Conservation (phyloP, 495 filamentous ascomycete species). For the Hypoxylon fragiforme region DNA sequence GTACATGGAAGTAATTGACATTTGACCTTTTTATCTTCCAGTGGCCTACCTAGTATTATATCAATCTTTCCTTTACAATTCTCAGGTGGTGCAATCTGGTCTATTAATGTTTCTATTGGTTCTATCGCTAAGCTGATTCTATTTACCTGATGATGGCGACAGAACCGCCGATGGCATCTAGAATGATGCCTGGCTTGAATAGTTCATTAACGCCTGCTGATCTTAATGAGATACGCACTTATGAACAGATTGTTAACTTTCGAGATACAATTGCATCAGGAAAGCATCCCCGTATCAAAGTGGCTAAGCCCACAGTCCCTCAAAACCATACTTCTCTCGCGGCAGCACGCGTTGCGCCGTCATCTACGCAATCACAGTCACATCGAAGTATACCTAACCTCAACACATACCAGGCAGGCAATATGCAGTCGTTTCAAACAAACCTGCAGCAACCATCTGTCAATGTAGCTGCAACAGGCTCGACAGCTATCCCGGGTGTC, state of each 20-base stretch:
- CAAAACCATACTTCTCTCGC: constrained; percentile 41
- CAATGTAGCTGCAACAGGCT: constrained; percentile 35
- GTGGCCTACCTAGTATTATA: too few relatives aligned
- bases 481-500: constrained; percentile 27
- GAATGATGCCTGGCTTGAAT: constrained; percentile 20
- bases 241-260: constrained; percentile 74
- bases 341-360: constrained; percentile 35
- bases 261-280: constrained; percentile 76
- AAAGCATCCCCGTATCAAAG: constrained; percentile 72
- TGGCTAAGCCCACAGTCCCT: constrained; percentile 40
- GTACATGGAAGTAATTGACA: too few relatives aligned
- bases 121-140: constrained; percentile 8
- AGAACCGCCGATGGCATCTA: constrained; percentile 28
- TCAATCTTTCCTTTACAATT: too few relatives aligned
- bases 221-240: constrained; percentile 55
- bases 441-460: constrained; percentile 39
- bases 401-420: constrained; percentile 39
- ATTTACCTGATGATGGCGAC: not conserved
- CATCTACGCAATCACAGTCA: constrained; percentile 31
- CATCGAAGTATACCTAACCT: constrained; percentile 32
- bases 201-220: constrained; percentile 32
- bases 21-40: constrained; percentile 2
- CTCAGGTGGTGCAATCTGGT: constrained; percentile 7
- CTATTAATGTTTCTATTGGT: constrained; percentile 7
- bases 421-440: constrained; percentile 44